These are phyloP conservation scores for Fulvia fulva DNA, from an alignment of 2,329 filamentous ascomycete species.

Conservation along the genomic window DNA sequence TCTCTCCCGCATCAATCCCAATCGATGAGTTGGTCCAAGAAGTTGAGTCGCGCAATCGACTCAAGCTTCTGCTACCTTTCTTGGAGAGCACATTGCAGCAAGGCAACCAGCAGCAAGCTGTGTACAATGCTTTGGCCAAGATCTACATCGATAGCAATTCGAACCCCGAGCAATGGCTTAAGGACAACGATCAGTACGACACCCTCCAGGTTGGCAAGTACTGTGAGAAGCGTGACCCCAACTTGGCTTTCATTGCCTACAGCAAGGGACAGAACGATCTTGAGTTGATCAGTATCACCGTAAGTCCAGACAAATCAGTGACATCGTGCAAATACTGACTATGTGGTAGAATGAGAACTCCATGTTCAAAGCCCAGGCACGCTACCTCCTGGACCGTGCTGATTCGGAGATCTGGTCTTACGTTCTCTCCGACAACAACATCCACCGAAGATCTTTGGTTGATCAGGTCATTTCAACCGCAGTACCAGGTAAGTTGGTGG, in stretches of 20 bases:
- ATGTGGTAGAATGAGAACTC: conserved; percentile 98
- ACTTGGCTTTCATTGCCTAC: conserved; percentile 91
- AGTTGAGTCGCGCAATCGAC: conserved; percentile 90
- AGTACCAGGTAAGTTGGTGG: conserved; percentile 45
- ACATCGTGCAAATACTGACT: no score
- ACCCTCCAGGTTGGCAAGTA: conserved; percentile 91
- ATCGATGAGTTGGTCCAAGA: conserved; percentile 92
- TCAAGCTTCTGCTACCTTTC: conserved; percentile 95
- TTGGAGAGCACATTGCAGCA: conserved; percentile 83
- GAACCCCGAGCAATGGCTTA: conserved; percentile 94
- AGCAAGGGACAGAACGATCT: conserved; percentile 95
- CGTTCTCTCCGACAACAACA: conserved; percentile 91
- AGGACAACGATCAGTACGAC: conserved; percentile 96
- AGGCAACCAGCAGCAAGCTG: conserved; percentile 92
- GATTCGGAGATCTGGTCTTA: conserved; percentile 92
- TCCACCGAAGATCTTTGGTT: conserved; percentile 86
- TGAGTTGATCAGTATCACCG: conserved; percentile 95
- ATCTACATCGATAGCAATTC: conserved; percentile 99
- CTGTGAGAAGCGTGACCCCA: conserved; percentile 97
- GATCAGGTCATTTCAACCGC: conserved; percentile 96
- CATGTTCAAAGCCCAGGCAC: conserved; percentile 98
- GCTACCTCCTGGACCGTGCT: conserved; percentile 86
- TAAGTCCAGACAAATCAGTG: no score
- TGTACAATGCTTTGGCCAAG: conserved; percentile 96
- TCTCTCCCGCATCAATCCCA: conserved; percentile 78